A percentile compares a stretch with the other conserved stretches of the same genome.
Evolutionary conservation across 78 protist genomes (phyloP).

Genomic region (Dictyostelium discoideum): dicty_2.7 NC_007088.5:5917501-5918000

Average conservation of each 20-base stretch:
- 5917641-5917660: not conserved
- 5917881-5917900: not conserved
- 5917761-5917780: not conserved
- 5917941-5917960: too few species aligned
- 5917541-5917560: not conserved
- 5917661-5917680: not conserved
- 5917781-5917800: not conserved
- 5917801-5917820: not conserved
- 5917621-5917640: not conserved
- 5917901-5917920: too few species aligned
- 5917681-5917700: not conserved
- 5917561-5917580: too few species aligned
- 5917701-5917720: not conserved
- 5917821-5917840: not conserved
- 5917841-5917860: not conserved
- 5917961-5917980: too few species aligned
- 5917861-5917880: too few species aligned
- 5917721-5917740: not conserved
- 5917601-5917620: too few species aligned
- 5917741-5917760: not conserved
- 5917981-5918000: not conserved
- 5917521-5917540: not conserved
- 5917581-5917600: too few species aligned
- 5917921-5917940: too few species aligned
- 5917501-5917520: not conserved